Base-by-base conservation (phyloP, 1,284 basidiomycete species). In the Exobasidium rhododendri region DNA sequence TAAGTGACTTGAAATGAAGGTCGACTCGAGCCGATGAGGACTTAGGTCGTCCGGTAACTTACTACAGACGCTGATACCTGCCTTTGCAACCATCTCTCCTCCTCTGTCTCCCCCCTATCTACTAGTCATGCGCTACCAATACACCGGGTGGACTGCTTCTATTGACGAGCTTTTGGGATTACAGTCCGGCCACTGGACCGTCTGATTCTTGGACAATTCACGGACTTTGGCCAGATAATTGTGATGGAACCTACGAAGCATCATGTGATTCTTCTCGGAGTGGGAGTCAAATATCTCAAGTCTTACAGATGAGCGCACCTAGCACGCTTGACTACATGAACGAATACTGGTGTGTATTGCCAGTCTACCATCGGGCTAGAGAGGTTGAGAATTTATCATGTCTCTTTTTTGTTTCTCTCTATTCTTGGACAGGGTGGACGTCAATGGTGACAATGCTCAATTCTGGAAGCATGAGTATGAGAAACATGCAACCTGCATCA, bases 151-250 rank as follows among this genome's bases (percentile, higher is more conserved):
- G 70, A 17, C 58, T 72, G n/a, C 31, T 72, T 1, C 64, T 72
- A 0, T 53, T 70, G 1, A 70, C 68, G 2, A 62, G 65, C 24
- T 72, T 72, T 63, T 72, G 70, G 70, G 70, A 72, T 56, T 68
- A 56, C 6, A 54, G 56, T 1, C 70, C 70, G 0, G 61, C 68
- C 29, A 70, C 69, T n/a, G 70, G 70, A 0, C 70, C 68, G 1
- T 31, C 35, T 0, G 64, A 70, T 45, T 54, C 55, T 1, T 72
- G 68, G 68, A 72, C 70, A 0, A 70, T 72, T 45, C 70, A 71
- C 45, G 70, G 70, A 13, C 49, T 63, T 6, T 70, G 70, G 70
- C 68, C 70, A 1, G 70, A 72, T 57, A 62, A 59, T n/a, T 69
- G 67, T 56, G 29, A 13, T 4, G 70, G 70, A n/a, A 52, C 56